These are phyloP conservation scores for Cardamine chenopodiifolia DNA, from an alignment of 345 rosid species.

Conservation along the genomic window DNA sequence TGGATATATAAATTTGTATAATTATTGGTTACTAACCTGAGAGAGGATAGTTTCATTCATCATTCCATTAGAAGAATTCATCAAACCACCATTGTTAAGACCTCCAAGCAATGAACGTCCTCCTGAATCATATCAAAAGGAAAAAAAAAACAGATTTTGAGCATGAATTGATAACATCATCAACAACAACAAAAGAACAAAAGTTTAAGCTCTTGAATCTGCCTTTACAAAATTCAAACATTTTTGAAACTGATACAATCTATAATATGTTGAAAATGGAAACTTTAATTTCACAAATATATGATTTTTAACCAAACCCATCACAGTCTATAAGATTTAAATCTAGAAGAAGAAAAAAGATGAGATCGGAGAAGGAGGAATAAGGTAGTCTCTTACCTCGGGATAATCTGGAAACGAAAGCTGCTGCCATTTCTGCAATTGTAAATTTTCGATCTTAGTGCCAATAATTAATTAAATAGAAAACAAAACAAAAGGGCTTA, in stretches of 20 bases:
- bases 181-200: neutral
- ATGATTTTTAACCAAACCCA: slow-evolving; percentile 3
- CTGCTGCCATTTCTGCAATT: slow-evolving; percentile 41
- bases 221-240: neutral
- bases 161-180: neutral
- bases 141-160: neutral
- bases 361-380: neutral
- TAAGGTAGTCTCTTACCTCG: slow-evolving; percentile 22
- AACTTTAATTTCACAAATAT: neutral
- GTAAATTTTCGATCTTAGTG: neutral
- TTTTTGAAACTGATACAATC: neutral
- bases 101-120: slow-evolving; percentile 55
- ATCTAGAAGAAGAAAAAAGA: too few species aligned
- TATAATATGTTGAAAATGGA: neutral
- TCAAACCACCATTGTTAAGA: slow-evolving; percentile 46
- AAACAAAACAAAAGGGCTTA: neutral
- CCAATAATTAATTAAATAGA: neutral
- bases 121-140: slow-evolving; percentile 24
- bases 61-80: slow-evolving; percentile 43
- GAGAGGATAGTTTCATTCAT: slow-evolving; percentile 40
- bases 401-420: slow-evolving; percentile 39
- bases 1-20: neutral
- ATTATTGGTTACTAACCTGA: slow-evolving; percentile 48
- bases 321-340: neutral
- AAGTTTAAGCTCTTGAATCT: neutral